A percentile compares a stretch with the other conserved stretches of the same genome.
phyloP scores from a whole-genome alignment of 768 basidiomycete species.

The Paxillus involutus region DNA sequence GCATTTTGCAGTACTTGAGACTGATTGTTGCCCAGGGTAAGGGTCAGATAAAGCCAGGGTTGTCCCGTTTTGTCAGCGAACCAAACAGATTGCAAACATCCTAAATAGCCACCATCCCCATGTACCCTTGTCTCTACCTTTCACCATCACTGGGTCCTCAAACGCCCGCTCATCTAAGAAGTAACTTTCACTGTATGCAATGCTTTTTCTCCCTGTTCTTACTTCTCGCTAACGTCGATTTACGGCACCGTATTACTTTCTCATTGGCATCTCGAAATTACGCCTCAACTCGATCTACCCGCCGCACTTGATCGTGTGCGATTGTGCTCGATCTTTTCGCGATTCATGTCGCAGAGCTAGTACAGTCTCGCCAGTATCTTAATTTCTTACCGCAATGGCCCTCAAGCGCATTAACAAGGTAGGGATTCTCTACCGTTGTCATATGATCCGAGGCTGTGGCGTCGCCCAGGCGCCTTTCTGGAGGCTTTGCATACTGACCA shows the following conservation, averaged over 20 bases:
- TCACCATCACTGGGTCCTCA: constrained; percentile 23
- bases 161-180: constrained; percentile 1
- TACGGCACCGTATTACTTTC: neutral
- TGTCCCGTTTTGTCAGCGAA: constrained; percentile 29
- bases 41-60: no score
- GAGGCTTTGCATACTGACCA: constrained; percentile 17
- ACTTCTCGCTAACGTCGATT: neutral
- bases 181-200: constrained; percentile 11
- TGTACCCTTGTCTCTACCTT: constrained; percentile 19
- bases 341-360: constrained; percentile 14
- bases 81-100: constrained; percentile 39
- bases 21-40: no score
- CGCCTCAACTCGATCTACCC: constrained; percentile 1
- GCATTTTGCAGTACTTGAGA: no score
- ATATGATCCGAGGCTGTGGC: constrained; percentile 7
- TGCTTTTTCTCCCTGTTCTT: neutral
- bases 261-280: neutral
- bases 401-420: constrained; percentile 99
- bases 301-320: constrained; percentile 35
- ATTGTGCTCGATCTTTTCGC: constrained; percentile 34
- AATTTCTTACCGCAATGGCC: constrained; percentile 60
- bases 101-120: constrained; percentile 33
- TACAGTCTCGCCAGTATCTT: constrained; percentile 16
- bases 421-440: constrained; percentile 5
- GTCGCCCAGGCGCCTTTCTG: constrained; percentile 10